Conservation (phyloP, 1,284 basidiomycete species). For the Heterobasidion parviporum region DNA sequence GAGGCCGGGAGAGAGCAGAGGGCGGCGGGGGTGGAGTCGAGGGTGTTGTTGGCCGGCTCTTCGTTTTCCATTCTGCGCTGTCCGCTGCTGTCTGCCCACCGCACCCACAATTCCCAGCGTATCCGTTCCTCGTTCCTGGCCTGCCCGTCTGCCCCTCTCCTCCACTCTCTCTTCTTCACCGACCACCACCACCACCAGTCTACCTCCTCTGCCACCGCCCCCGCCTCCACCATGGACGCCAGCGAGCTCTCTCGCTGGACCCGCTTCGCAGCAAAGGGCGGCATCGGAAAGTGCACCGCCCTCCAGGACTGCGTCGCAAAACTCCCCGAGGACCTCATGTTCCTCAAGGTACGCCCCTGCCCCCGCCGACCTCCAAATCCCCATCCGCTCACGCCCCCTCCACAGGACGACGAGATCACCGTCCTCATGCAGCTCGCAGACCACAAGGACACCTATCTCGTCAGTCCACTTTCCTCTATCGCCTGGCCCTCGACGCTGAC, state of each 20-base stretch:
- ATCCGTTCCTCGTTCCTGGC: too few species aligned
- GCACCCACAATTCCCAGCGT: too few species aligned
- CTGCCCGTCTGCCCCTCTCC: too few species aligned
- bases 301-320: constrained; percentile 72
- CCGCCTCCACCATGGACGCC: constrained; percentile 49
- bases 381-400: background rate
- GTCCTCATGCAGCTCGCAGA: constrained; percentile 71
- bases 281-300: constrained; percentile 71
- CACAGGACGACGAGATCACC: constrained; percentile 75
- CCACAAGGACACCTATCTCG: constrained; percentile 49
- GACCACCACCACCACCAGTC: too few species aligned
- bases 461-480: constrained; percentile 25
- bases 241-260: constrained; percentile 71
- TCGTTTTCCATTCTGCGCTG: too few species aligned
- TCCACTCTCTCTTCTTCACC: too few species aligned
- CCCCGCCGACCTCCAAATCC: background rate
- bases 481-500: background rate
- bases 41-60: too few species aligned
- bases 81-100: too few species aligned
- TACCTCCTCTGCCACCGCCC: too few species aligned
- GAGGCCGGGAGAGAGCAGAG: too few species aligned
- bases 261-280: constrained; percentile 73
- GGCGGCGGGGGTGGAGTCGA: too few species aligned
- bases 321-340: constrained; percentile 78
- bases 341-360: constrained; percentile 53